Percentiles rank a stretch among this genome's conserved stretches.
These are phyloP conservation scores for Tricladium varicosporioides DNA, from an alignment of 2,329 filamentous ascomycete species.

Conservation along the genomic window DNA sequence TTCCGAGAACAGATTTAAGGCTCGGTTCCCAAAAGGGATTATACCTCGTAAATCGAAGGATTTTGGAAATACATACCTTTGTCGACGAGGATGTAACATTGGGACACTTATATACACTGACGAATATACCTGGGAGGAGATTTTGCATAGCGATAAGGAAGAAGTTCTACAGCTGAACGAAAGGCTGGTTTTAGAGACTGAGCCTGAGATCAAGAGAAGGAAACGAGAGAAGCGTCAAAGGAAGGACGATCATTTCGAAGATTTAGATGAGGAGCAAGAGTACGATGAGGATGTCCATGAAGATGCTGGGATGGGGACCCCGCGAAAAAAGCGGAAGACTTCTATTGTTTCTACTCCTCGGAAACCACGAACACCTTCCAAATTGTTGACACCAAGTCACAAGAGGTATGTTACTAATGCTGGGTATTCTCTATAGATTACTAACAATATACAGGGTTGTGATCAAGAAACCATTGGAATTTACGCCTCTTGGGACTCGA, in stretches of 20 bases:
- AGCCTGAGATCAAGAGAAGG: constrained; percentile 53
- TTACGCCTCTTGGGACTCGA: constrained; percentile 90
- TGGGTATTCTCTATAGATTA: background rate
- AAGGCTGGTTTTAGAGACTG: constrained; percentile 66
- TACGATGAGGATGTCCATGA: constrained; percentile 16
- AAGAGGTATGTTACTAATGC: constrained; percentile 46
- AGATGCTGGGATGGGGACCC: constrained; percentile 42
- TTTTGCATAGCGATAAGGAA: constrained; percentile 52
- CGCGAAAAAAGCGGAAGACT: constrained; percentile 55
- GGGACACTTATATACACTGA: constrained; percentile 87
- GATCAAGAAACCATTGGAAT: constrained; percentile 86
- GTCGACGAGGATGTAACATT: constrained; percentile 84
- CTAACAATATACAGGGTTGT: constrained; percentile 48
- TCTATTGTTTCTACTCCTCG: constrained; percentile 36
- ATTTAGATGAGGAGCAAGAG: constrained; percentile 9
- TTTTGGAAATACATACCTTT: constrained; percentile 84
- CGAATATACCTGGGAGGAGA: constrained; percentile 87
- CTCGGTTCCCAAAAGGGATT: constrained; percentile 70
- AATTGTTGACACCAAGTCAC: constrained; percentile 58
- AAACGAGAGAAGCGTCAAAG: constrained; percentile 22
- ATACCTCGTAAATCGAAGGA: constrained; percentile 71
- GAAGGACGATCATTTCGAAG: constrained; percentile 30
- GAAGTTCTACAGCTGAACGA: constrained; percentile 25
- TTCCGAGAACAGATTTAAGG: constrained; percentile 67
- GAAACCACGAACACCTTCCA: constrained; percentile 40